phyloP scores from a whole-genome alignment of 176 grass and related monocot species.

The barley (Hordeum vulgare) region DNA sequence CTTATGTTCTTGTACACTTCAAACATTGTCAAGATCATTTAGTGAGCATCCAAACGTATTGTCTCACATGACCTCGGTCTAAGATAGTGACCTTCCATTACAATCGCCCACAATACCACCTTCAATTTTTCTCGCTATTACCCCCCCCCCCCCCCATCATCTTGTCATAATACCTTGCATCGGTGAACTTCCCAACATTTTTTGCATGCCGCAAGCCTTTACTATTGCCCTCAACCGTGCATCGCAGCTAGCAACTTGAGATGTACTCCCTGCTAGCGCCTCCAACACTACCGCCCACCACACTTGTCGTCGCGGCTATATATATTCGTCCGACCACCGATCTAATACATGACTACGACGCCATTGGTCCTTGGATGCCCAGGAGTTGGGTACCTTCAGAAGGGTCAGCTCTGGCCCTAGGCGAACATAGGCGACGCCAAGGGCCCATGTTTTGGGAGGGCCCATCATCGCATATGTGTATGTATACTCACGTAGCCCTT shows the following conservation, averaged over 20 bases:
- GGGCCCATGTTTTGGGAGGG: too few relatives aligned
- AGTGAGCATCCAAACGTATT: too few relatives aligned
- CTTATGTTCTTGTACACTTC: neutral
- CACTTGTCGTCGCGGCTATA: too few relatives aligned
- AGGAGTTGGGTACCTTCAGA: too few relatives aligned
- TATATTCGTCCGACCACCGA: too few relatives aligned
- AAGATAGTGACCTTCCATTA: neutral
- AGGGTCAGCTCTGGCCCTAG: too few relatives aligned
- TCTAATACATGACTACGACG: too few relatives aligned
- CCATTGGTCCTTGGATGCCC: too few relatives aligned
- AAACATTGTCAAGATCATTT: neutral
- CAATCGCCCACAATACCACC: neutral
- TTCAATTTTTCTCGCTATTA: neutral
- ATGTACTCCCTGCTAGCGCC: neutral
- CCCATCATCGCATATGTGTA: too few relatives aligned
- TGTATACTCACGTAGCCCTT: too few relatives aligned
- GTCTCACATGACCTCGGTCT: neutral
- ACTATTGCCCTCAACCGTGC: neutral
- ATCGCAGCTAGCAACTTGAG: neutral
- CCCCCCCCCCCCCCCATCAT: neutral
- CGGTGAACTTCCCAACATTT: neutral
- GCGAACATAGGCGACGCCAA: too few relatives aligned
- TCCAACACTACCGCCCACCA: neutral
- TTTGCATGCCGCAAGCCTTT: neutral
- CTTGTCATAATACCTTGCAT: neutral